phyloP scores from a whole-genome alignment of 139 green algal genomes.

The Gonium pectorale region DNA sequence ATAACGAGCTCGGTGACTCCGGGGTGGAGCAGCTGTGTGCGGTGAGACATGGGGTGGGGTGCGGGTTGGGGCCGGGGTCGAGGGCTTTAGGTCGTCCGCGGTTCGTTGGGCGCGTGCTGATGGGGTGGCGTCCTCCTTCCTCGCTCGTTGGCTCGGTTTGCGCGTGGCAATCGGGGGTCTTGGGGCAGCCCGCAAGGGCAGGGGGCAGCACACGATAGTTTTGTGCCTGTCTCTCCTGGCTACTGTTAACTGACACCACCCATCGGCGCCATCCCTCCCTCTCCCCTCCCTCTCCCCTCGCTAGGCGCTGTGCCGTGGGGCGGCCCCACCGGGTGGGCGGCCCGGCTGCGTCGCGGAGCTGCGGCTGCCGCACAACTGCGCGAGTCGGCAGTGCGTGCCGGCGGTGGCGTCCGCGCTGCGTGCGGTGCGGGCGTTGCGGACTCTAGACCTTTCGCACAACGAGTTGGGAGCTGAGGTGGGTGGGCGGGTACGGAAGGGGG shows the following conservation, averaged over 20 bases:
- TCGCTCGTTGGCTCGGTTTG: no score
- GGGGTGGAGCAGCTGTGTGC: slow-evolving; percentile 21
- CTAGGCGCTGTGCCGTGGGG: no score
- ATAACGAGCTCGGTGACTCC: slow-evolving; percentile 6
- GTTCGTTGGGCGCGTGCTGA: no score
- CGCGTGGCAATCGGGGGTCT: no score
- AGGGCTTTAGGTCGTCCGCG: no score
- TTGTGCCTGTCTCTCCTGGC: no score
- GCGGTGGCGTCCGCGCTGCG: neutral
- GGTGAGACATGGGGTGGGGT: neutral
- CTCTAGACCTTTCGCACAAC: slow-evolving; percentile 38
- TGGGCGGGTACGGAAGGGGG: neutral
- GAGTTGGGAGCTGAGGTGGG: slow-evolving; percentile 21
- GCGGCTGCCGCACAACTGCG: slow-evolving; percentile 6
- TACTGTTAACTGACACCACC: no score
- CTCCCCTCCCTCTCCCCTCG: no score
- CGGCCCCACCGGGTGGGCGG: neutral
- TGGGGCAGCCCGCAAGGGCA: no score
- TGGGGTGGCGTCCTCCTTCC: no score
- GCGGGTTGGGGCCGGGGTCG: neutral
- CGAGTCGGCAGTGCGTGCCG: neutral
- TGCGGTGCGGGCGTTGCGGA: neutral
- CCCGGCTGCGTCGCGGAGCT: neutral
- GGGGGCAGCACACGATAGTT: no score
- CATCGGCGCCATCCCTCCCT: no score